These are phyloP conservation scores for Xylariaceae sp. DNA, from an alignment of 2,329 filamentous ascomycete genomes.

Conservation along the genomic window DNA sequence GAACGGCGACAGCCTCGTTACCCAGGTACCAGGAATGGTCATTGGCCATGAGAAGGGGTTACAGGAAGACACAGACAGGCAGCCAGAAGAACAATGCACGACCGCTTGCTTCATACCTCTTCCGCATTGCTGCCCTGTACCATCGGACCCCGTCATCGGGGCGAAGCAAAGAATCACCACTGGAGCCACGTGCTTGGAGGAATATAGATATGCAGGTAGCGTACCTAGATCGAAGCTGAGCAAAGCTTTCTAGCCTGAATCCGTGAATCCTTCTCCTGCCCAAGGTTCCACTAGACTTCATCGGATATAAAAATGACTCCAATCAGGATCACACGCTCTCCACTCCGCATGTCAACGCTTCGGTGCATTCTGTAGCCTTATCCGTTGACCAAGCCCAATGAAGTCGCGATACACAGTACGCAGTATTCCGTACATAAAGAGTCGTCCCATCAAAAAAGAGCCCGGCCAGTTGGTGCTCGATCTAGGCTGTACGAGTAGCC, in stretches of 20 bases:
- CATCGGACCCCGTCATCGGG: conserved; percentile 11
- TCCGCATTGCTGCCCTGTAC: conserved; percentile 13
- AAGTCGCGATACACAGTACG: conserved; percentile 7
- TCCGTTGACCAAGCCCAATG: conserved; percentile 8
- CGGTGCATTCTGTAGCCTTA: conserved; percentile 17
- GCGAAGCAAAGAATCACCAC: conserved; percentile 23
- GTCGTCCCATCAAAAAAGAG: conserved; percentile 4
- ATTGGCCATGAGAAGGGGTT: conserved; percentile 2
- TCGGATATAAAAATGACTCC: conserved; percentile 24
- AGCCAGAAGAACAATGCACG: conserved; percentile 7
- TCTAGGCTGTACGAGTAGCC: neutral
- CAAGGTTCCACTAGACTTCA: conserved; percentile 31
- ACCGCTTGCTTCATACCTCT: neutral
- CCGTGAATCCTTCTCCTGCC: conserved; percentile 26
- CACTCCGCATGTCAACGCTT: conserved; percentile 18
- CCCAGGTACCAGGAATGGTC: neutral
- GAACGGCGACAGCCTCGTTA: neutral
- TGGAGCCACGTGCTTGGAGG: conserved; percentile 37
- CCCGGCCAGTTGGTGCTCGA: neutral
- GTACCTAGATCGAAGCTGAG: conserved; percentile 17
- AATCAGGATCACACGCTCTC: conserved; percentile 24
- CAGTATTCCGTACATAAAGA: neutral
- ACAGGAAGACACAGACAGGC: conserved; percentile 1
- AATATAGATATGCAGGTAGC: conserved; percentile 7
- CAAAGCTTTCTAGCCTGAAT: conserved; percentile 20